Conservation (phyloP, 2,329 filamentous ascomycete genomes). For the Myriosclerotinia duriaeana region DNA sequence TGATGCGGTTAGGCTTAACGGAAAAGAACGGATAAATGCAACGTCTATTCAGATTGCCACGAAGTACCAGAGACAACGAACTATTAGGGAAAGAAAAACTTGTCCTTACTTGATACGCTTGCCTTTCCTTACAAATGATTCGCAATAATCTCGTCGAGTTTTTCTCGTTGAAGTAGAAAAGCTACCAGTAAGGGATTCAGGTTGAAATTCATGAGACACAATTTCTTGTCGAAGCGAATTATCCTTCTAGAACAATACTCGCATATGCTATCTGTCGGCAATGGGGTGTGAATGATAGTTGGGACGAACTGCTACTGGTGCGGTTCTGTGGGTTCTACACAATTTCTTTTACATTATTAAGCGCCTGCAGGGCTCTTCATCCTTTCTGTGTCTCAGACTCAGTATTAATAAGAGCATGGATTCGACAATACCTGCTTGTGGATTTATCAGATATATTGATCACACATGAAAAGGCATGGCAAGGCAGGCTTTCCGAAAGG, state of each 20-base stretch:
- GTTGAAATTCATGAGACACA: background rate
- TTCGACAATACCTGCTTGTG: background rate
- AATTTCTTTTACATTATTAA: background rate
- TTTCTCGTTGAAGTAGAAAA: background rate
- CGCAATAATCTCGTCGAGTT: background rate
- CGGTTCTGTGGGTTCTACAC: background rate
- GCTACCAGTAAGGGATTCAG: background rate
- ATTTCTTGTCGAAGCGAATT: background rate
- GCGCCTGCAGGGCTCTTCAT: background rate
- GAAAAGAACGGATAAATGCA: background rate
- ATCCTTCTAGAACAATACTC: slow-evolving; percentile 8
- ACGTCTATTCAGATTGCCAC: background rate
- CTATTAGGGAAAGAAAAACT: slow-evolving; percentile 8
- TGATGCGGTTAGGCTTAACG: background rate
- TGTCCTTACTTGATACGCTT: slow-evolving; percentile 23
- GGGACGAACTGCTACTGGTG: background rate
- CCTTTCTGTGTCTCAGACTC: background rate
- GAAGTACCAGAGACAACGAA: slow-evolving; percentile 6
- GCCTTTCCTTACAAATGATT: background rate
- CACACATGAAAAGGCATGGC: background rate
- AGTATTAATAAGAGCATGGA: background rate
- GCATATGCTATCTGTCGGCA: slow-evolving; percentile 7
- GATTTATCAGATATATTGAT: background rate
- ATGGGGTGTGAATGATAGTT: background rate
- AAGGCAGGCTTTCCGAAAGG: background rate